Evolutionary conservation across 805 yeast species (phyloP).

Genomic region (Priceomyces medius): DNA sequence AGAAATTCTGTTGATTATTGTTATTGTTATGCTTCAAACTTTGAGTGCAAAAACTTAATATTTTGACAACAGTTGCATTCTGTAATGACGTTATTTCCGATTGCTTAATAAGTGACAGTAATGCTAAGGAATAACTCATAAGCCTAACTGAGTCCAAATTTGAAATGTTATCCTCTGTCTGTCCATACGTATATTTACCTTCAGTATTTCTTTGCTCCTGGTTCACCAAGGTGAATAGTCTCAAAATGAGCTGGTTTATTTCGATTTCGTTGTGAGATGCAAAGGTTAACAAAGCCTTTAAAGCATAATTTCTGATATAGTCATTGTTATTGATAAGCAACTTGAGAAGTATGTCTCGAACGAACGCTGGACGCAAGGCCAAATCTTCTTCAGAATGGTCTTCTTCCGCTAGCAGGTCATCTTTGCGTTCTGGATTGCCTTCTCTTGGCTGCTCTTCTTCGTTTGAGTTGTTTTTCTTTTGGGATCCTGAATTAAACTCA

Average conservation of each 20-base stretch:
- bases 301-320: slow-evolving; percentile 36
- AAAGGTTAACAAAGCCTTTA: slow-evolving; percentile 29
- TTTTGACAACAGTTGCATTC: slow-evolving; percentile 39
- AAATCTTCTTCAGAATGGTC: slow-evolving; percentile 1
- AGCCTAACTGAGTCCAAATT: slow-evolving; percentile 20
- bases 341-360: slow-evolving; percentile 29
- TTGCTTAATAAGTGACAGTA: slow-evolving; percentile 35
- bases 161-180: slow-evolving; percentile 19
- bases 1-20: slow-evolving; percentile 12
- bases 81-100: slow-evolving; percentile 35
- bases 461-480: slow-evolving; percentile 8
- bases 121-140: slow-evolving; percentile 33
- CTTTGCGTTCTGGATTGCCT: neutral
- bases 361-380: slow-evolving; percentile 20
- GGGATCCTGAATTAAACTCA: slow-evolving; percentile 25
- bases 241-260: slow-evolving; percentile 33
- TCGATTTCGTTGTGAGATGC: slow-evolving; percentile 32
- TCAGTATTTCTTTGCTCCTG: slow-evolving; percentile 24
- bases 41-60: slow-evolving; percentile 47
- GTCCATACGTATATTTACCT: slow-evolving; percentile 8
- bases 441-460: slow-evolving; percentile 9
- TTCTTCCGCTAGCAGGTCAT: slow-evolving; percentile 10
- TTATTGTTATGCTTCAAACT: slow-evolving; percentile 37
- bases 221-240: slow-evolving; percentile 29
- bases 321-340: slow-evolving; percentile 33